These are phyloP conservation scores for Solidago caesia DNA, from an alignment of 129 eudicot species.

Conservation along the genomic window DNA sequence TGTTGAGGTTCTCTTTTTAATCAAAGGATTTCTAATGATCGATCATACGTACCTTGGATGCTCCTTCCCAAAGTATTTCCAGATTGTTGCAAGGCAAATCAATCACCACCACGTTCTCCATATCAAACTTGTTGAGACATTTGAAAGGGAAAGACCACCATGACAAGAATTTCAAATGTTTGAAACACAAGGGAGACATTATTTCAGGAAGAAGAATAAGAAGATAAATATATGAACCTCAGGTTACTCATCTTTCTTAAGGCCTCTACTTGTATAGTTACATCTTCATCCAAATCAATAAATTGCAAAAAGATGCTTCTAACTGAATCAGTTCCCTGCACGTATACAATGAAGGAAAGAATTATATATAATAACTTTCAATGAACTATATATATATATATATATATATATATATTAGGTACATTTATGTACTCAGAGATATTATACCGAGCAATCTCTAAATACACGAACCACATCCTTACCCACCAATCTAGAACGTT, in stretches of 20 bases:
- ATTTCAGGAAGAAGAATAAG: not conserved
- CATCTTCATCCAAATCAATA: too few relatives aligned
- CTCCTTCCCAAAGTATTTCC: not conserved
- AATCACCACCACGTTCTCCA: not conserved
- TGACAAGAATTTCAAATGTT: not conserved
- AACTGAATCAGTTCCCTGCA: not conserved
- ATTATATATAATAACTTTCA: too few relatives aligned
- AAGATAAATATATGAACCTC: not conserved
- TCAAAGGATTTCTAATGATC: too few relatives aligned
- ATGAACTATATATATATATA: too few relatives aligned
- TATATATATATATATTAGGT: not conserved
- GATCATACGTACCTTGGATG: too few relatives aligned
- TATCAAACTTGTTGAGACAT: not conserved
- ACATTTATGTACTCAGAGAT: too few relatives aligned
- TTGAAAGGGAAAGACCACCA: not conserved
- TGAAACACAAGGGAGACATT: not conserved
- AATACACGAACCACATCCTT: too few relatives aligned
- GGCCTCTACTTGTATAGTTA: too few relatives aligned
- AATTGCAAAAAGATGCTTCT: not conserved
- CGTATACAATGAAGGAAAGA: not conserved
- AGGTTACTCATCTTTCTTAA: not conserved
- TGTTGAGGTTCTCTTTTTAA: too few relatives aligned
- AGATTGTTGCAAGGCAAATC: not conserved
- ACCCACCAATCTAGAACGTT: too few relatives aligned
- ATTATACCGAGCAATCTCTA: too few relatives aligned